Evolutionary conservation across 2,329 filamentous ascomycete species (phyloP).

Genomic region (Xylariaceae sp.): DNA sequence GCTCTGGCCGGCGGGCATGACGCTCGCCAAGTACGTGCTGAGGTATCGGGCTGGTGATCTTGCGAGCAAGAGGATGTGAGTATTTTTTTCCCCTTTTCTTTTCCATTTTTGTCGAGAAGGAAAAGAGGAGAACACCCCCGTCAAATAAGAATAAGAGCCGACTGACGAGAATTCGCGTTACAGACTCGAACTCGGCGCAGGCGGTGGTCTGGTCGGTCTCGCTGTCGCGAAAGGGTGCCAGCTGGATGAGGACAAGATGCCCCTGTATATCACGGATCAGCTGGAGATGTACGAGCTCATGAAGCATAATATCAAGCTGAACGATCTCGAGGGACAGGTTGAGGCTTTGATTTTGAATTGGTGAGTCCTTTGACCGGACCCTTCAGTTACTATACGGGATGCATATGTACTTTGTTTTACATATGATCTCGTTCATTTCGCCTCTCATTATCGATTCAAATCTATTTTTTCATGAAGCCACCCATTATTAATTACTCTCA

Average conservation of each 20-base stretch:
- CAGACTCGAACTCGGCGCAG: conserved; percentile 87
- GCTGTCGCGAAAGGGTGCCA: conserved; percentile 53
- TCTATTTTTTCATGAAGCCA: too few relatives aligned
- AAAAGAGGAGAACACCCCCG: too few relatives aligned
- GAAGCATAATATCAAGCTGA: conserved; percentile 80
- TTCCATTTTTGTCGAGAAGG: background rate
- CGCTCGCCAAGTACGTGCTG: conserved; percentile 80
- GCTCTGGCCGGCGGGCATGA: conserved; percentile 90
- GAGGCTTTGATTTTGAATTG: conserved; percentile 73
- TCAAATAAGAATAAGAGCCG: too few relatives aligned
- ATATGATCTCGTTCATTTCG: background rate
- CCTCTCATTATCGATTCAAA: background rate
- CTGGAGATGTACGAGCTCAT: conserved; percentile 79
- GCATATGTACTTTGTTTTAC: conserved; percentile 33
- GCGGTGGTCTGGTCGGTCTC: conserved; percentile 78
- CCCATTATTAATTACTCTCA: too few relatives aligned
- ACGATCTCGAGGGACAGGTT: conserved; percentile 59
- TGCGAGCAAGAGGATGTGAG: conserved; percentile 66
- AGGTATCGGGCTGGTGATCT: conserved; percentile 62
- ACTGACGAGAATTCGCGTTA: too few relatives aligned
- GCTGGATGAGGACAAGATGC: conserved; percentile 35
- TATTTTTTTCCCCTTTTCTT: conserved; percentile 21
- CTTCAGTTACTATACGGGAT: background rate
- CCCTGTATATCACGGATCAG: conserved; percentile 83
- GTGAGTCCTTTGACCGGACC: conserved; percentile 53